Percentiles rank a stretch among this genome's conserved stretches.
Conservation (phyloP, 106 monocot species). For the Posidonia australis region DNA sequence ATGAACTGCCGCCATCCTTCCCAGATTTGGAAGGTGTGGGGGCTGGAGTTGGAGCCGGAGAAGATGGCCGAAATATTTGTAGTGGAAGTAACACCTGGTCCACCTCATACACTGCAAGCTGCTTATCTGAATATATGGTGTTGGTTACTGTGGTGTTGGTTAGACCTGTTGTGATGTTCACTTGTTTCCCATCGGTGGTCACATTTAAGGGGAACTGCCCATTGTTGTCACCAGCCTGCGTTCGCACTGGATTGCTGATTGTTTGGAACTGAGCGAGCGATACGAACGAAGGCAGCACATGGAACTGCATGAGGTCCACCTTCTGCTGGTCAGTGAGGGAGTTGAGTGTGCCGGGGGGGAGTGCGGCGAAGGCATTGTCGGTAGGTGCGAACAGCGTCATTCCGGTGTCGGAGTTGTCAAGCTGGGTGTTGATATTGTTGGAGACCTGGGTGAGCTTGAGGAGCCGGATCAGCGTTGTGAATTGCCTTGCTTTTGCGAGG, state of each 20-base stretch:
- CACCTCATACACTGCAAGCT: slow-evolving; percentile 68
- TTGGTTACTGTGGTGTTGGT: slow-evolving; percentile 58
- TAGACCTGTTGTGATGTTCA: slow-evolving; percentile 70
- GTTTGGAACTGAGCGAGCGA: slow-evolving; percentile 53
- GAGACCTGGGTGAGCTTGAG: slow-evolving; percentile 49
- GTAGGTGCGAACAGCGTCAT: slow-evolving; percentile 75
- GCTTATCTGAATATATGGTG: slow-evolving; percentile 38
- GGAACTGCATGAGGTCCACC: slow-evolving; percentile 63
- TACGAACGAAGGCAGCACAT: slow-evolving; percentile 36
- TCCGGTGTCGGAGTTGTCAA: slow-evolving; percentile 57
- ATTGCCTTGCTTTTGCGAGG: slow-evolving; percentile 76
- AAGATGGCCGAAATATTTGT: slow-evolving; percentile 32
- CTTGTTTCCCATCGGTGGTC: slow-evolving; percentile 46
- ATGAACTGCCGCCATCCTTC: slow-evolving; percentile 1
- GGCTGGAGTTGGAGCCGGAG: slow-evolving; percentile 28
- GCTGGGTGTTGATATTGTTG: slow-evolving; percentile 62
- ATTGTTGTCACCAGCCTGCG: slow-evolving; percentile 56
- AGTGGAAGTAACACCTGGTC: slow-evolving; percentile 62
- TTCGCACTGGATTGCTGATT: slow-evolving; percentile 71
- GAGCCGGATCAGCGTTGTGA: slow-evolving; percentile 45
- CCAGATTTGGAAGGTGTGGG: slow-evolving; percentile 24
- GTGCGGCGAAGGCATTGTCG: slow-evolving; percentile 64
- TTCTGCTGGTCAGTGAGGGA: slow-evolving; percentile 77
- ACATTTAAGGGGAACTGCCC: slow-evolving; percentile 63
- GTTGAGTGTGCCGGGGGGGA: slow-evolving; percentile 77